Percentiles rank a stretch among this genome's conserved stretches.
These are phyloP conservation scores for Clarireedia monteithiana DNA, from an alignment of 2,329 filamentous ascomycete species.

Conservation along the genomic window DNA sequence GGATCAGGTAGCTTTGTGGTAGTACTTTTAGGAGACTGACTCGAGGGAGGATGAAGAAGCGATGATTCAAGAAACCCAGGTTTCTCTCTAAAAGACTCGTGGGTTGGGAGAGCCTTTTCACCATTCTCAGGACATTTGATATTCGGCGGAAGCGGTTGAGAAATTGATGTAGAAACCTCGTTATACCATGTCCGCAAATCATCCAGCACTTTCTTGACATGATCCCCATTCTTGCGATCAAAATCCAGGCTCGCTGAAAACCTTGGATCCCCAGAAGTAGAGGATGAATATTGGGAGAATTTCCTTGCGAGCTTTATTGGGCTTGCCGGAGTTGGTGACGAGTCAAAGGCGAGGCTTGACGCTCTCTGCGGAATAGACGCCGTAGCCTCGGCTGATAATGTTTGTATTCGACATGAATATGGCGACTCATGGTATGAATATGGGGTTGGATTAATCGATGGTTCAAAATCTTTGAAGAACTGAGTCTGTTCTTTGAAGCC, in stretches of 20 bases:
- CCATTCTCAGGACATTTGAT: not conserved
- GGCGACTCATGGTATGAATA: not conserved
- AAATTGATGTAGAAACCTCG: slow-evolving; percentile 5
- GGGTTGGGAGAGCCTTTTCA: not conserved
- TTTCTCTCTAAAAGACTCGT: not conserved
- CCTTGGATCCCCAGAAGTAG: not conserved
- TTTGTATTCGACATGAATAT: not conserved
- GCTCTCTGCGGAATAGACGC: not conserved
- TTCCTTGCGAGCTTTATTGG: not conserved
- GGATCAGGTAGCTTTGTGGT: not conserved
- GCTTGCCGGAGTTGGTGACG: not conserved
- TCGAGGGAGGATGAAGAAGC: not conserved
- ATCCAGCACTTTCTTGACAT: slow-evolving; percentile 7
- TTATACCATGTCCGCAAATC: slow-evolving; percentile 2
- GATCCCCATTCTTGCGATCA: slow-evolving; percentile 1
- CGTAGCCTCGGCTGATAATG: not conserved
- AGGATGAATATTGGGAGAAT: not conserved
- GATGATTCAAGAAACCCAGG: too few species aligned
- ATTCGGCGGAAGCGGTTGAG: not conserved
- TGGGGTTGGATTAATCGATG: not conserved
- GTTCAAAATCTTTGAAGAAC: not conserved
- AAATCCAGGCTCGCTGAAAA: not conserved
- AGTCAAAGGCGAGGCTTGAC: slow-evolving; percentile 1
- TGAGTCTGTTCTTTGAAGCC: not conserved
- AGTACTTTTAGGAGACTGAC: not conserved